Conservation (phyloP, 106 monocot species). For the Xerophyta viscosa region DNA sequence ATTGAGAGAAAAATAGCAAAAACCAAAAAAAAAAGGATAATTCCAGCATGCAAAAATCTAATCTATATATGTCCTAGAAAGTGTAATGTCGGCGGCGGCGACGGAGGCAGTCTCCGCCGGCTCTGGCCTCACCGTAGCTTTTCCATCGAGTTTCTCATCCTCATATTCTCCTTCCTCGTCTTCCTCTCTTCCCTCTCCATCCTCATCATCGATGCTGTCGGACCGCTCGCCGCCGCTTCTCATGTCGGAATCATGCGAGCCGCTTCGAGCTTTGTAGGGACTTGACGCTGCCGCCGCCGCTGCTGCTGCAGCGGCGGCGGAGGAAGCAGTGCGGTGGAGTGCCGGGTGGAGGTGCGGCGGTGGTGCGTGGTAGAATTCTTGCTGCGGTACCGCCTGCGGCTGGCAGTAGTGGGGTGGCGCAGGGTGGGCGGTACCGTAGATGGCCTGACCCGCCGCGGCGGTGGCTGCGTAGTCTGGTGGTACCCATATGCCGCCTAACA, state of each 20-base stretch:
- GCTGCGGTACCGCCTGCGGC: conserved; percentile 12
- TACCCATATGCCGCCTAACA: conserved; percentile 91
- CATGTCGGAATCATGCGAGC: conserved; percentile 28
- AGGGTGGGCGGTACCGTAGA: conserved; percentile 42
- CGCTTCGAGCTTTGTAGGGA: conserved; percentile 7
- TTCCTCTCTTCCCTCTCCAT: conserved; percentile 13
- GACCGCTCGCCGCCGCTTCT: conserved; percentile 37
- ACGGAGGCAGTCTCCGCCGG: no score
- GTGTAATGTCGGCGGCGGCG: no score
- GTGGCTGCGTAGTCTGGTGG: conserved; percentile 70
- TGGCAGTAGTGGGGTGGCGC: conserved; percentile 42
- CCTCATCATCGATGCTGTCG: conserved; percentile 64
- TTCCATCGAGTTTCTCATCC: no score
- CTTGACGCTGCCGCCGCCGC: conserved; percentile 7
- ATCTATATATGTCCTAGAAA: no score
- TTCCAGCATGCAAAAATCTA: no score
- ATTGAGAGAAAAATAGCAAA: no score
- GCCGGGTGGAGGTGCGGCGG: conserved; percentile 15
- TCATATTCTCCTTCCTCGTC: conserved; percentile 6
- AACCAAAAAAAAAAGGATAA: no score
- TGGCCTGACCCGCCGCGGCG: conserved; percentile 9
- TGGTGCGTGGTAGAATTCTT: conserved; percentile 46
- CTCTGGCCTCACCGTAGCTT: no score
- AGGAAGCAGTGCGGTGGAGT: neutral
- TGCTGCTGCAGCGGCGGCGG: neutral